Evolutionary conservation across 1,284 basidiomycete genomes (phyloP), one percentile per base, ranked within the genome.

Genomic region (Trichosporon asahii): DNA sequence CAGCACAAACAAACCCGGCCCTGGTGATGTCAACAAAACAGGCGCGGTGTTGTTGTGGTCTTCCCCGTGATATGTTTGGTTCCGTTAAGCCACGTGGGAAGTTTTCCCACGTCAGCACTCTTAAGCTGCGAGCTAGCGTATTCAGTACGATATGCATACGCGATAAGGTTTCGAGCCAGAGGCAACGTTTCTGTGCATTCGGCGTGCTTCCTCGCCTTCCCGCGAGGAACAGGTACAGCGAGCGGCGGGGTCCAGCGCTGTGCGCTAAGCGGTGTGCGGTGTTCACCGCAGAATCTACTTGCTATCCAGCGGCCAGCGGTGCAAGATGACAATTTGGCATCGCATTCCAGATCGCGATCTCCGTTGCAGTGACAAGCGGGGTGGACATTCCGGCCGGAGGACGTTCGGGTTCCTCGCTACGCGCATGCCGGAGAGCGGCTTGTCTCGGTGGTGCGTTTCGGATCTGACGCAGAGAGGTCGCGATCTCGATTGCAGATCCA

Each of bases 1-100:
- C 55, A 11, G 55, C 55, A 60, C 55, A 61, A 61, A 61, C 57
- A 61, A 61, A 18, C 55, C 55, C 55, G 55, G 57, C 57, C 27
- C n/a, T n/a, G 27, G 57, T 61, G 27, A 61, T 61, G 57, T 61
- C 57, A 61, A 61, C 57, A 61, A 61, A 61, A 61, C 57, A 61
- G 57, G 27, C 57, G 57, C 57, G 57, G 27, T 61, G 57, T 61
- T 61, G 57, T 61, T 60, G 55, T 27, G 29, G 29, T 31, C 29
- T 18, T 12, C 27, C 5, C 35, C 3, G 55, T 61, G 57, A 61
- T 61, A 61, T 6, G 1, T 61, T 61, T 61, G 57, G 18, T 61
- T n/a, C 57, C 57, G 57, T 14, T 12, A 12, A 37, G 3, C 6
- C 55, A 60, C 55, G 55, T 31, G 55, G 55, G 12, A 6, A 1